Base-by-base conservation (phyloP, 768 basidiomycete species). In the Strobilomyces echinocephalus region DNA sequence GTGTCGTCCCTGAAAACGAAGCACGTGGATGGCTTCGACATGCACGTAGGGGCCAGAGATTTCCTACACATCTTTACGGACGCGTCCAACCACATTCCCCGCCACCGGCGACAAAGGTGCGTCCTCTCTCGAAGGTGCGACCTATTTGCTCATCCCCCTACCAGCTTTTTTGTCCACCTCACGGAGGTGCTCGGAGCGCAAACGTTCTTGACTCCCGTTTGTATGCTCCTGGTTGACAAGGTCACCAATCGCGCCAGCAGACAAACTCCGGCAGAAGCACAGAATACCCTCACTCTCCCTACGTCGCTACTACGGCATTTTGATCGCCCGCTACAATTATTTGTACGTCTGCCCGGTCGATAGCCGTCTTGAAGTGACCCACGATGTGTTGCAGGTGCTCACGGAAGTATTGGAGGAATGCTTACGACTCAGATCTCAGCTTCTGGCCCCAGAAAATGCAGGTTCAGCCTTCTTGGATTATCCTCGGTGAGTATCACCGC, bases 21-120 rank as follows among this genome's bases (percentile, higher is more conserved):
- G 15, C 76, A 87, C 51, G 56, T 76, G 1, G 69, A 73, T 8
- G 74, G 77, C 4, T 72, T 88, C 44, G 79, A 84, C 10, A 72
- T 95, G 21, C 83, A 84, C 55, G 75, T 84, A 34, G 83, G 77
- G 6, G 82, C 91, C 1, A 80, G 83, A 60, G 87, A 92, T 20
- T 91, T 98, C 67, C 69, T 99, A 15, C 84, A 83, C 12, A 85
- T 97, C 42, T 98, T 99, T 72, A 91, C 93, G 0, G 95, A 97
- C 67, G 95, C 97, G 11, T 83, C 88, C 4, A 84, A 82, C 52
- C 90, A 97, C 61, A 82, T 99, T 52, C 97, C 97, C 15, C 84
- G 90, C 5, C 95, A 99, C 69, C 85, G 97, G 21, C 87, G 92
- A 42, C 84, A 88, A 51, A 87, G 86, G 93, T 95, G 9, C 30